Evolutionary conservation across 805 yeast genomes (phyloP).

Genomic region (Maudiozyma saulgeensis): DNA sequence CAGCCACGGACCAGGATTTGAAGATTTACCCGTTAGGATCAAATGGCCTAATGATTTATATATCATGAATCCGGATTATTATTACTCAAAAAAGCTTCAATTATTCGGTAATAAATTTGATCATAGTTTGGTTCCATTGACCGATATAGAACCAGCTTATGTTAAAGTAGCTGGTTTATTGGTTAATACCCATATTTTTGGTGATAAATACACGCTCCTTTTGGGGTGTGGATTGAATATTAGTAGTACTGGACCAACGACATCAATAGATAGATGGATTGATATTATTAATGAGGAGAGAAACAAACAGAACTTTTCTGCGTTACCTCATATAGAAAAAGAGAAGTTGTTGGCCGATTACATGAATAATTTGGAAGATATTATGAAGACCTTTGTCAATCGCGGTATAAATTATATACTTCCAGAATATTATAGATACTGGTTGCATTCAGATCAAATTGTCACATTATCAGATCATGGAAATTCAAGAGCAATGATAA

Average conservation of each 20-base stretch:
- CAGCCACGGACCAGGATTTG: conserved; percentile 52
- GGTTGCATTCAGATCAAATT: conserved; percentile 76
- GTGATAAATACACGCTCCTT: conserved; percentile 53
- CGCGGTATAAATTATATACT: conserved; percentile 64
- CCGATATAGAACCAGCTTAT: conserved; percentile 54
- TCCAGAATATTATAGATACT: conserved; percentile 61
- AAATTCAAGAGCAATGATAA: conserved; percentile 49
- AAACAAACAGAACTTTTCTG: not conserved
- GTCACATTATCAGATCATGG: conserved; percentile 55
- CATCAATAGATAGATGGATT: conserved; percentile 70
- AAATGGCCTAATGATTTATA: conserved; percentile 98
- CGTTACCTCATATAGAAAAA: conserved; percentile 35
- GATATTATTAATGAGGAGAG: conserved; percentile 49
- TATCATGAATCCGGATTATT: conserved; percentile 55
- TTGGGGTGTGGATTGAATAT: conserved; percentile 86
- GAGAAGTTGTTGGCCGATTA: conserved; percentile 48
- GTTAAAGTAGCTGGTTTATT: conserved; percentile 77
- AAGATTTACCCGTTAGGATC: conserved; percentile 65
- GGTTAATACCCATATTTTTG: conserved; percentile 64
- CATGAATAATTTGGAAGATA: conserved; percentile 53
- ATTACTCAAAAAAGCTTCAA: conserved; percentile 23
- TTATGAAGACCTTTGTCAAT: conserved; percentile 46
- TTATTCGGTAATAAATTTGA: conserved; percentile 16
- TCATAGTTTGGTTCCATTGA: conserved; percentile 31
- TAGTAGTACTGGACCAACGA: conserved; percentile 80